Conservation (phyloP, 345 rosid genomes). For the Garcia nutans region DNA sequence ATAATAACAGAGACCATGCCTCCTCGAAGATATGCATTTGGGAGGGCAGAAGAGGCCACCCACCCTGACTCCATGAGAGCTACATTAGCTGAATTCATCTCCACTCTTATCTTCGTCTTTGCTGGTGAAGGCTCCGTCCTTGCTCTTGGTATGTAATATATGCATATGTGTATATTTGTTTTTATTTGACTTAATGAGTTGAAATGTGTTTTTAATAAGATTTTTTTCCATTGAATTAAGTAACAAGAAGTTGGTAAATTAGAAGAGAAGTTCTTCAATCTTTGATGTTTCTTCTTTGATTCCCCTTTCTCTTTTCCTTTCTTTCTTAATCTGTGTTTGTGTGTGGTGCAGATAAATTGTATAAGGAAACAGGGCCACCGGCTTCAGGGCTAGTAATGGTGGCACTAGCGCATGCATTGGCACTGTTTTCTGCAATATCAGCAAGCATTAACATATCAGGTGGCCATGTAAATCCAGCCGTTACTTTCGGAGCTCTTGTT, state of each 20-base stretch:
- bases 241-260: no score
- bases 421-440: constrained; percentile 55
- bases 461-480: constrained; percentile 81
- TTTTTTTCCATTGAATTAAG: no score
- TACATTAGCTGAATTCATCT: constrained; percentile 61
- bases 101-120: constrained; percentile 70
- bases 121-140: constrained; percentile 78
- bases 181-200: no score
- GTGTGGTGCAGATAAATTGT: constrained; percentile 45
- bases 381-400: constrained; percentile 45
- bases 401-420: constrained; percentile 72
- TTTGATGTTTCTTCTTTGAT: no score
- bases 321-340: no score
- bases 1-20: constrained; percentile 19
- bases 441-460: constrained; percentile 64
- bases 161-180: neutral
- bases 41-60: constrained; percentile 49
- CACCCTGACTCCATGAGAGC: constrained; percentile 57
- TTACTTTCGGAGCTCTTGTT: constrained; percentile 60
- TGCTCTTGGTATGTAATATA: constrained; percentile 46
- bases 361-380: constrained; percentile 33
- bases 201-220: no score
- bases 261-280: no score
- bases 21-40: constrained; percentile 42
- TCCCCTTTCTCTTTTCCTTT: no score